Conservation (phyloP, 441 rosid species). For the Raphanus hybrid region DNA sequence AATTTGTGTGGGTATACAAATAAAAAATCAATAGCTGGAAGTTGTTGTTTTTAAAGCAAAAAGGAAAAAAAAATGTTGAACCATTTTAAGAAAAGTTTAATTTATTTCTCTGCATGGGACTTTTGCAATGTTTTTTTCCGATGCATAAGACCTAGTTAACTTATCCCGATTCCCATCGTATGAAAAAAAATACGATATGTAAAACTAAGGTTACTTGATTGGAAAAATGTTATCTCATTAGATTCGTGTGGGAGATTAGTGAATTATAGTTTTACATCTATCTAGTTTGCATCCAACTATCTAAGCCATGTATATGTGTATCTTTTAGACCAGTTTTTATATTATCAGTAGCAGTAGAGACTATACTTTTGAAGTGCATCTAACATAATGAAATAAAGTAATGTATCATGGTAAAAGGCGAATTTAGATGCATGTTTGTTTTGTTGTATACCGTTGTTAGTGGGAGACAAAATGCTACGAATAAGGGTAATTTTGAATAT, state of each 20-base stretch:
- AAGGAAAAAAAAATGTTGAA: constrained; percentile 2
- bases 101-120: constrained; percentile 15
- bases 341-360: constrained; percentile 7
- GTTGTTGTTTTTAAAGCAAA: not conserved
- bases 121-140: not conserved
- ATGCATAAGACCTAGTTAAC: not conserved
- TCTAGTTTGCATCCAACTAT: not conserved
- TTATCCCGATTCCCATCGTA: not conserved
- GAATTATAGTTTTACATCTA: not conserved
- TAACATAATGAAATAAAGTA: not conserved
- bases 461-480: constrained; percentile 17
- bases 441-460: not conserved
- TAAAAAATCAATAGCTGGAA: not conserved
- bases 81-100: not conserved
- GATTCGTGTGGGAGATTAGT: not conserved
- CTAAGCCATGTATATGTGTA: constrained; percentile 5
- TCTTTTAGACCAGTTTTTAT: not conserved
- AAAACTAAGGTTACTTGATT: not conserved
- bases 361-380: not conserved
- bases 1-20: not conserved
- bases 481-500: constrained; percentile 15
- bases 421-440: constrained; percentile 16
- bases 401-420: not conserved
- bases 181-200: constrained; percentile 1
- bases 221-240: constrained; percentile 3